Evolutionary conservation across 2,329 filamentous ascomycete species (phyloP), one percentile per base, ranked within the genome.

Genomic region (Colletotrichum orbiculare): DNA sequence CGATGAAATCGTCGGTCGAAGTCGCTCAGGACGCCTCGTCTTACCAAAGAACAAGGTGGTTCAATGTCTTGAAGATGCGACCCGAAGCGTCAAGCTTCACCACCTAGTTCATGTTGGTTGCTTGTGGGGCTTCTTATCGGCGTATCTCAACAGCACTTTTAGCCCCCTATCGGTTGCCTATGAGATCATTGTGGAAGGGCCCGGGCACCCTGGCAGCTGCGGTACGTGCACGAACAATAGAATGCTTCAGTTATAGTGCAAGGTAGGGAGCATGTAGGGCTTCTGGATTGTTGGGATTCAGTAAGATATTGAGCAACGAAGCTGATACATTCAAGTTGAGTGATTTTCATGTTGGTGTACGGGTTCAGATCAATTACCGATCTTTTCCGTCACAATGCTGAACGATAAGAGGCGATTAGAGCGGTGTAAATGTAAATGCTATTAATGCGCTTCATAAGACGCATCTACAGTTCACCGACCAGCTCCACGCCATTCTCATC

Each of bases 151-250:
- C 4, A 25, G 25, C 17, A 17, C 17, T 45, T 42, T 34, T 13
- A 52, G 39, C 17, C 45, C 52, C 62, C 62, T 65, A 56, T 65
- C 58, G 62, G 62, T 62, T 65, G 62, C 62, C 39, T 45, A 47
- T 65, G 62, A 65, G 62, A 65, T 65, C 62, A 64, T 50, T 50
- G 37, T 2, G 43, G 45, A 12, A 42, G 35, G 17, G 43, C 33
- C 49, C 42, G 37, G 57, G 57, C 50, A 41, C 62, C 58, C 46
- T 37, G 11, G 50, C 50, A 43, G 41, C 35, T 41, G 17, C 25
- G 57, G 50, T 61, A 64, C 57, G 57, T 61, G 53, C 49, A 47
- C 11, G 25, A 25, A 25, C 25, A 25, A 25, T 25, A 25, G 1
- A 25, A 25, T 25, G 25, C 25, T 25, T 25, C 25, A 25, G 25